Evolutionary conservation across 2,329 filamentous ascomycete genomes (phyloP), one percentile per base, ranked within the genome.

Genomic region (Epichloe elymi): DNA sequence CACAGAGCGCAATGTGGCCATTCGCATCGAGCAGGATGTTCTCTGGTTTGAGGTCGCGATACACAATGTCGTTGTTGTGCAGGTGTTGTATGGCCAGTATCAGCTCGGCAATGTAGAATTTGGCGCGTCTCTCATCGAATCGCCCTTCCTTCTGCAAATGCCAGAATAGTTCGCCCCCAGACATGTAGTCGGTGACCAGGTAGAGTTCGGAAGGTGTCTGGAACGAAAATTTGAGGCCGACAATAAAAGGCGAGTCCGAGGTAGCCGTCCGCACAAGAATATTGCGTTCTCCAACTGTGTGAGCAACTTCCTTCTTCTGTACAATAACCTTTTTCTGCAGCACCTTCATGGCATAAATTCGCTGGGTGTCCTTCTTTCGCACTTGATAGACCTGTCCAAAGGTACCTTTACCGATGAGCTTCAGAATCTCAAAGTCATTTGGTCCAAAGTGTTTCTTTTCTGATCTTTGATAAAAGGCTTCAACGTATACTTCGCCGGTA

Each of bases 141-240:
- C 91, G 85, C 48, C 91, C 91, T 65, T 97, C 93, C 64, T 95
- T 95, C 65, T 98, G 93, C 53, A 98, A 71, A 72, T 98, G 93
- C 91, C 93, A 98, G 70, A 98, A 98, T 1, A 98, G 75, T 68
- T 98, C 93, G 52, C 93, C 93, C 39, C 93, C 93, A 15, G 93
- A 98, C 93, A 98, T 97, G 73, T 96, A 98, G 65, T 97, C 93
- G 5, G 93, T 97, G 14, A 98, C 93, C n/a, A 98, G 76, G 65
- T 97, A 97, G 2, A 98, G 79, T 67, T 98, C 93, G 4, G 90
- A 93, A 1, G 90, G 88, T 0, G 93, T 97, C 67, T 98, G 93
- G 73, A 98, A 98, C 0, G 93, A 97, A 65, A 97, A 98, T 63
- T 98, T 98, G 61, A 98, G 76, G 7, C 91, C 91, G 40, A 98